phyloP scores from a whole-genome alignment of 805 yeast genomes.

The Schwanniomyces vanrijiae region DNA sequence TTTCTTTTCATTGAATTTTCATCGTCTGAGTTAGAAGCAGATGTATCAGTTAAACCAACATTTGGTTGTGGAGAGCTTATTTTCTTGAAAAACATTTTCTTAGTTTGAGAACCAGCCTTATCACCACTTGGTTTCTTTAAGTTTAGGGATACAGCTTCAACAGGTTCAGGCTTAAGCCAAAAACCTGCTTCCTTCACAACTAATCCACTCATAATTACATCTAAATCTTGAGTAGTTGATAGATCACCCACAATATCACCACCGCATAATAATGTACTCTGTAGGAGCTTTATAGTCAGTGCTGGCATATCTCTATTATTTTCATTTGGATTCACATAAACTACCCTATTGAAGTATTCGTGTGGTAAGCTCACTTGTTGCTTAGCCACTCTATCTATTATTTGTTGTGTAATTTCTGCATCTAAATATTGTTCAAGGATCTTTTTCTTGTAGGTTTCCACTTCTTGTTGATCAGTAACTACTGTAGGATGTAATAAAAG shows the following conservation, averaged over 20 bases:
- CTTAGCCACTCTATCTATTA: conserved; percentile 58
- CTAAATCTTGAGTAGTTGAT: conserved; percentile 51
- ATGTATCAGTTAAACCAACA: conserved; percentile 43
- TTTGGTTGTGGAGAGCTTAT: conserved; percentile 12
- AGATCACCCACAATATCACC: conserved; percentile 57
- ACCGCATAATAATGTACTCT: conserved; percentile 35
- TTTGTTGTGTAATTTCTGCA: conserved; percentile 43
- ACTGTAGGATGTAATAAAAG: conserved; percentile 67
- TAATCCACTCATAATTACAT: conserved; percentile 69
- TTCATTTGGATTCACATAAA: conserved; percentile 57
- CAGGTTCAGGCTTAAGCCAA: conserved; percentile 58
- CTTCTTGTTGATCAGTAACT: conserved; percentile 53
- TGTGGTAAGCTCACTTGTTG: conserved; percentile 39
- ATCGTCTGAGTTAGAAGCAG: conserved; percentile 40
- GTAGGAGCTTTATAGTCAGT: conserved; percentile 40
- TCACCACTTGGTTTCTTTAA: conserved; percentile 26
- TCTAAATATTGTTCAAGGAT: conserved; percentile 24
- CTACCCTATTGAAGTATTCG: conserved; percentile 42
- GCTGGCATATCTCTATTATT: conserved; percentile 48
- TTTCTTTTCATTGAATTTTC: conserved; percentile 43
- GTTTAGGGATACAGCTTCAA: conserved; percentile 25
- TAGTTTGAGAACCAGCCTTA: conserved; percentile 5
- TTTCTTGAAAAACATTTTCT: conserved; percentile 17
- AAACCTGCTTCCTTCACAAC: conserved; percentile 38
- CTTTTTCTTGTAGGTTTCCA: conserved; percentile 38